These are phyloP conservation scores for Saccharomycopsis vini DNA, from an alignment of 805 yeast species.

Conservation along the genomic window DNA sequence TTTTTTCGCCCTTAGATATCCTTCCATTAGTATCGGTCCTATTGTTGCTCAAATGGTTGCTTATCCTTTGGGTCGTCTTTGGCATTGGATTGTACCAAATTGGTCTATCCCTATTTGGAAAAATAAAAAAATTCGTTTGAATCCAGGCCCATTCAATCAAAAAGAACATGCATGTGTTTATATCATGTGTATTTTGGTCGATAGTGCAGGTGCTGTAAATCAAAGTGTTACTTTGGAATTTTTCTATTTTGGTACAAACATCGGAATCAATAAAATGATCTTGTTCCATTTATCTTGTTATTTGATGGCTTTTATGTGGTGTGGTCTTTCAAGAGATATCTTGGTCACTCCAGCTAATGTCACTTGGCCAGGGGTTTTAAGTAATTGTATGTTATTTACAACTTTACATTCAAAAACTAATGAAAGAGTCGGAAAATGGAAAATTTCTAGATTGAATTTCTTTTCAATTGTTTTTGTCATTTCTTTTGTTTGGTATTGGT, in stretches of 20 bases:
- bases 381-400: neutral
- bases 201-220: conserved; percentile 41
- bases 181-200: conserved; percentile 47
- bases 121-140: conserved; percentile 35
- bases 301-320: conserved; percentile 56
- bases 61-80: conserved; percentile 45
- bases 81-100: conserved; percentile 36
- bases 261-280: conserved; percentile 20
- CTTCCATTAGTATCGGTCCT: conserved; percentile 41
- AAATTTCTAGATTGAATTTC: conserved; percentile 40
- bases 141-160: conserved; percentile 41
- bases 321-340: conserved; percentile 51
- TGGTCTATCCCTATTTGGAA: conserved; percentile 30
- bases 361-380: conserved; percentile 47
- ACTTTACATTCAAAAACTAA: neutral
- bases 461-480: conserved; percentile 34
- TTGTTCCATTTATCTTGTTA: conserved; percentile 48
- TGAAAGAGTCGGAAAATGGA: conserved; percentile 38
- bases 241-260: conserved; percentile 42
- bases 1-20: conserved; percentile 49
- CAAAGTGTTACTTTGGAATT: conserved; percentile 23
- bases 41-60: conserved; percentile 52
- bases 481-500: conserved; percentile 45
- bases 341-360: conserved; percentile 57
- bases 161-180: conserved; percentile 60